Evolutionary conservation across 208 protist species (phyloP).

Genomic region (Herpetomonas tarakana): DNA sequence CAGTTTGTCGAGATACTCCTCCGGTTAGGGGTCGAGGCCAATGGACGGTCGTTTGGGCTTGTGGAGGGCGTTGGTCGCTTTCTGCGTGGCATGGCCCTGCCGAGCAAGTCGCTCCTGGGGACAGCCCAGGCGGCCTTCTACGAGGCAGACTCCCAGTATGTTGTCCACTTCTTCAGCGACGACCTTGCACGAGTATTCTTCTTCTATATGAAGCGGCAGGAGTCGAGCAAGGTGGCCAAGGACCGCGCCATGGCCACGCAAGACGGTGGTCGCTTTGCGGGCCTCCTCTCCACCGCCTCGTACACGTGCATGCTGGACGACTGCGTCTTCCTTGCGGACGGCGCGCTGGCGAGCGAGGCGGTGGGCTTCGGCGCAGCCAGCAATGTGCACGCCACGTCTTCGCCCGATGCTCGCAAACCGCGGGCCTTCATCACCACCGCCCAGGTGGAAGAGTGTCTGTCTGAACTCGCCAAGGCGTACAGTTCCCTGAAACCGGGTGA

Average conservation of each 20-base stretch:
- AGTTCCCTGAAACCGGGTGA: constrained; percentile 23
- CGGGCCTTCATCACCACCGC: constrained; percentile 36
- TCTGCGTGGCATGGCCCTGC: constrained; percentile 33
- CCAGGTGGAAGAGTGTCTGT: constrained; percentile 34
- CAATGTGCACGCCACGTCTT: not conserved
- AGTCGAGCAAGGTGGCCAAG: constrained; percentile 27
- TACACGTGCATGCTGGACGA: constrained; percentile 65
- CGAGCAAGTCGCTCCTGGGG: constrained; percentile 10
- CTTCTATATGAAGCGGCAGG: constrained; percentile 78
- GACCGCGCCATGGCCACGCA: constrained; percentile 42
- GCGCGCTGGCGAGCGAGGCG: constrained; percentile 4
- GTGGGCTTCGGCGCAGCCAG: constrained; percentile 1
- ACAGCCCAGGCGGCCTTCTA: constrained; percentile 31
- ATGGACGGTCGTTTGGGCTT: constrained; percentile 27
- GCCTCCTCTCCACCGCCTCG: constrained; percentile 40
- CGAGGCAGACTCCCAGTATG: constrained; percentile 37
- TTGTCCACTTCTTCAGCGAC: constrained; percentile 66
- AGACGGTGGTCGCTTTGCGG: constrained; percentile 63
- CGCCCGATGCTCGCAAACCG: constrained; percentile 9
- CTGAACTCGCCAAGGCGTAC: constrained; percentile 18
- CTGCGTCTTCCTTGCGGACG: constrained; percentile 51
- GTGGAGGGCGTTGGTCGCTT: constrained; percentile 48
- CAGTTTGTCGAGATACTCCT: constrained; percentile 83
- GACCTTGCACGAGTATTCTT: constrained; percentile 77
- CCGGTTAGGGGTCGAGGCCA: constrained; percentile 37